These are phyloP conservation scores for Microstroma glucosiphilum DNA, from an alignment of 1,284 basidiomycete genomes.

Conservation along the genomic window DNA sequence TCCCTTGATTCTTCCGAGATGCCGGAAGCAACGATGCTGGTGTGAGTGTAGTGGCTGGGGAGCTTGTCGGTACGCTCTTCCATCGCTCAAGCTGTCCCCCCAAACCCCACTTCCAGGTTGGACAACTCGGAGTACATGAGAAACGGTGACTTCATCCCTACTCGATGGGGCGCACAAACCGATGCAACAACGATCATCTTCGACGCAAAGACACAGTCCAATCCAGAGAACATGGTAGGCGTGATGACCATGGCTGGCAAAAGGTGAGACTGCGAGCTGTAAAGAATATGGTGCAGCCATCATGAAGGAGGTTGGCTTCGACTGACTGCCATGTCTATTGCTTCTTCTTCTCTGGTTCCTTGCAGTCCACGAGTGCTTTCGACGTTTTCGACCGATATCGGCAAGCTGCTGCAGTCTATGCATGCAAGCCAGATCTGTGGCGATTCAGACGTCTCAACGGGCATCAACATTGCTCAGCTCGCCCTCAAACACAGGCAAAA, in stretches of 20 bases:
- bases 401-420: conserved; percentile 77
- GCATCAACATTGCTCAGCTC: conserved; percentile 82
- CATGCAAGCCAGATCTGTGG: conserved; percentile 72
- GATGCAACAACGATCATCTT: conserved; percentile 89
- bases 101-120: conserved; percentile 17
- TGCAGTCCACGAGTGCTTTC: conserved; percentile 76
- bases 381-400: conserved; percentile 88
- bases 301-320: neutral
- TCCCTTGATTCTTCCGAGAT: conserved; percentile 21
- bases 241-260: conserved; percentile 87
- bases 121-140: conserved; percentile 53
- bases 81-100: neutral
- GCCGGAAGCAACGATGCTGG: conserved; percentile 51
- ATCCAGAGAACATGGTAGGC: conserved; percentile 95
- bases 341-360: neutral
- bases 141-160: conserved; percentile 85
- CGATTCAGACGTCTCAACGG: conserved; percentile 74
- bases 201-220: conserved; percentile 79
- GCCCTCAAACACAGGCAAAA: conserved; percentile 97
- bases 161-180: conserved; percentile 76
- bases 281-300: neutral
- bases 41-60: conserved; percentile 19
- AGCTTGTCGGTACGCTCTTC: neutral
- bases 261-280: conserved; percentile 7
- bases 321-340: conserved; percentile 5